phyloP scores from a whole-genome alignment of 768 basidiomycete species.

The Leccinum truebloodii region DNA sequence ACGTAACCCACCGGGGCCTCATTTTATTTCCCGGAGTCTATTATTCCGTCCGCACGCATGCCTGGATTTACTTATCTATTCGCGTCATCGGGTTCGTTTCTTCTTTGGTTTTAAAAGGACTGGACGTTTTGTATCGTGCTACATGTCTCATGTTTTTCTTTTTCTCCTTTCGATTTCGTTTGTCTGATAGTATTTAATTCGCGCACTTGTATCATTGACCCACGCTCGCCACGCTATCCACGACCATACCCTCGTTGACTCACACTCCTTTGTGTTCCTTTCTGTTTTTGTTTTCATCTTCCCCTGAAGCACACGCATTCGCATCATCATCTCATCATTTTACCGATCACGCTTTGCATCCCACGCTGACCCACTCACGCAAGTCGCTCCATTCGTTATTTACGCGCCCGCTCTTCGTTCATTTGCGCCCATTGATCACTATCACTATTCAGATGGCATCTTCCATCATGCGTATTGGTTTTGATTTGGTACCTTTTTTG shows the following conservation, averaged over 20 bases:
- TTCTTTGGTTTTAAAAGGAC: slow-evolving; percentile 5
- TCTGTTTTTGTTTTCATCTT: neutral
- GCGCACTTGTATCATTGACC: slow-evolving; percentile 26
- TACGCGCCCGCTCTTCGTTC: neutral
- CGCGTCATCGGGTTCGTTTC: slow-evolving; percentile 6
- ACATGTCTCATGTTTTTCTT: neutral
- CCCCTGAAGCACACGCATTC: neutral
- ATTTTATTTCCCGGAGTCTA: neutral
- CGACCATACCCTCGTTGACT: slow-evolving; percentile 5
- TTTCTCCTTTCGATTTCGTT: neutral
- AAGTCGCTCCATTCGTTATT: neutral
- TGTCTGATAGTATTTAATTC: slow-evolving; percentile 33
- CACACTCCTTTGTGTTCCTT: slow-evolving; percentile 4
- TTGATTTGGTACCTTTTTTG: neutral
- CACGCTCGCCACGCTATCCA: slow-evolving; percentile 2
- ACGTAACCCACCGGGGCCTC: neutral
- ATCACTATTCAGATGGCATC: slow-evolving; percentile 2
- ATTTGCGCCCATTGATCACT: neutral
- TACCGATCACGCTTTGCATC: slow-evolving; percentile 9
- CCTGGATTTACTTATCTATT: slow-evolving; percentile 10
- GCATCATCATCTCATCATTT: slow-evolving; percentile 1
- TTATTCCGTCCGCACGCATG: slow-evolving; percentile 11
- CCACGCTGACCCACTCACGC: slow-evolving; percentile 2
- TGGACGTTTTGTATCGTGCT: slow-evolving; percentile 19
- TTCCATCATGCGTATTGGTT: slow-evolving; percentile 4